Conservation (phyloP, 2,329 filamentous ascomycete species). For the Fusarium hostae region DNA sequence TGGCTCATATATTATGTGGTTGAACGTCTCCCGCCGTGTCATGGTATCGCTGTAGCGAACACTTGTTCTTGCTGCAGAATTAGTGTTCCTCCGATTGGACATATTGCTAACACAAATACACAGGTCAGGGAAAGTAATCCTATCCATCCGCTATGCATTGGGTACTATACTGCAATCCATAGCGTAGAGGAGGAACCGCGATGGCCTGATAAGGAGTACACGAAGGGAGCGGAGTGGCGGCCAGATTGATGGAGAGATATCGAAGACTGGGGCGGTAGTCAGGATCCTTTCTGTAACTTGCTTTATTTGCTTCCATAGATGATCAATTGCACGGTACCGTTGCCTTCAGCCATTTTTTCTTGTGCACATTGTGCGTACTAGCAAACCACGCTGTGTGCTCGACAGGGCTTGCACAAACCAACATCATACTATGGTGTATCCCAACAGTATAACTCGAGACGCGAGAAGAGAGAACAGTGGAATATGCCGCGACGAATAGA, state of each 20-base stretch:
- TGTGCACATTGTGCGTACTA: constrained; percentile 5
- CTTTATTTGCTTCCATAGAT: neutral
- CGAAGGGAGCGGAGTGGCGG: neutral
- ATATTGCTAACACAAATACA: constrained; percentile 10
- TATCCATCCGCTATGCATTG: neutral
- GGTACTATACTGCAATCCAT: neutral
- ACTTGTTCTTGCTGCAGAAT: constrained; percentile 11
- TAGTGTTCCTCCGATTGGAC: constrained; percentile 4
- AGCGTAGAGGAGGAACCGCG: neutral
- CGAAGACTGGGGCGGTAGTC: neutral
- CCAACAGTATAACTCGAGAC: neutral
- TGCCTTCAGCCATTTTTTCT: constrained; percentile 2
- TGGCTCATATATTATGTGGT: constrained; percentile 1
- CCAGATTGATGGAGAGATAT: neutral
- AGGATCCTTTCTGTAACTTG: neutral
- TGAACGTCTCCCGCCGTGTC: constrained; percentile 9
- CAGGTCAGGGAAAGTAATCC: constrained; percentile 20
- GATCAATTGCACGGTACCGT: constrained; percentile 24
- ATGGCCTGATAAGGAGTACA: neutral
- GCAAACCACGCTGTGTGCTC: constrained; percentile 23
- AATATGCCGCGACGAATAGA: neutral
- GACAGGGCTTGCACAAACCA: constrained; percentile 6
- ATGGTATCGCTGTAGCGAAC: constrained; percentile 18
- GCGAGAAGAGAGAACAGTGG: constrained; percentile 4
- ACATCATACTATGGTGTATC: constrained; percentile 3